phyloP scores from a whole-genome alignment of 345 rosid genomes.

The Gossypium thurberi region DNA sequence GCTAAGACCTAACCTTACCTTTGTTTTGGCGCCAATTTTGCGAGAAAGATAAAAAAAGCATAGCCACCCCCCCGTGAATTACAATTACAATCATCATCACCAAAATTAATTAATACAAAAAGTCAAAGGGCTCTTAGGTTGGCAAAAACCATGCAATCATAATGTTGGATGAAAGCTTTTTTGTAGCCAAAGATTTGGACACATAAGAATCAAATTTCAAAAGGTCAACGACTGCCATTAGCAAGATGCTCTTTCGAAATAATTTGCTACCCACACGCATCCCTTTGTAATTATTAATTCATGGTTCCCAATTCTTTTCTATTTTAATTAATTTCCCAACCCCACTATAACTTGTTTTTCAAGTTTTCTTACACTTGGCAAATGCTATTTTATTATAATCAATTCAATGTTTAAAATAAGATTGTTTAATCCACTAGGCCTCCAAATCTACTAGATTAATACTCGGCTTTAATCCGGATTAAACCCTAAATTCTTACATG shows the following conservation, averaged over 20 bases:
- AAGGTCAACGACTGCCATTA: slow-evolving; percentile 7
- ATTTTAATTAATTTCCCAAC: neutral
- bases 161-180: neutral
- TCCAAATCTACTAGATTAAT: neutral
- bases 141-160: slow-evolving; percentile 8
- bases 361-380: neutral
- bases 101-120: neutral
- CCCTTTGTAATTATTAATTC: neutral
- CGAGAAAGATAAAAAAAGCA: neutral
- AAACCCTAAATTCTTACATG: neutral
- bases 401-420: no score
- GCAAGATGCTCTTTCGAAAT: neutral
- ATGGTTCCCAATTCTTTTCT: neutral
- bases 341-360: neutral
- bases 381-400: no score
- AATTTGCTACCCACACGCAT: neutral
- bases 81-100: slow-evolving; percentile 10
- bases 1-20: slow-evolving; percentile 1
- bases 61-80: neutral
- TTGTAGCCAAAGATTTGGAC: slow-evolving; percentile 1
- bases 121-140: slow-evolving; percentile 10
- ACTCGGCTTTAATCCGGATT: neutral
- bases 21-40: slow-evolving; percentile 19
- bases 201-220: neutral
- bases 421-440: neutral